Percentiles rank a stretch among this genome's conserved stretches.
Evolutionary conservation across 2,329 filamentous ascomycete species (phyloP).

Genomic region (Neonectria hederae): DNA sequence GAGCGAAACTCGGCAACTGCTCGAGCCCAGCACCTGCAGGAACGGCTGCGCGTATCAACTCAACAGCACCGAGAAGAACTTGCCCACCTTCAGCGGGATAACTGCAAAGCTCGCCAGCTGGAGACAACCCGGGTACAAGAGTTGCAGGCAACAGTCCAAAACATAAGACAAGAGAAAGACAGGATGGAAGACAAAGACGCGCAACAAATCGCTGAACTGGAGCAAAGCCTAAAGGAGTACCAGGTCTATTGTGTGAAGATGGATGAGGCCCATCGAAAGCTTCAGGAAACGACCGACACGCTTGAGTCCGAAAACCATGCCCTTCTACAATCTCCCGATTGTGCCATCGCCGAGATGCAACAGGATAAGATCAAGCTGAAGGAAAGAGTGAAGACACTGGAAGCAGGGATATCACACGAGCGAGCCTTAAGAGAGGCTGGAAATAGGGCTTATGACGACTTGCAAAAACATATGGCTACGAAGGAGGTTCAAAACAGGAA

Average conservation of each 20-base stretch:
- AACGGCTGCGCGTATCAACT: not conserved
- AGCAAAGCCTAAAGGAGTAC: conserved; percentile 5
- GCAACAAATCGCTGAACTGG: not conserved
- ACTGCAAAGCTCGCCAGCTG: not conserved
- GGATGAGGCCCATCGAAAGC: not conserved
- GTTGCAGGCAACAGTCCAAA: not conserved
- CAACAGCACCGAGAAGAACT: not conserved
- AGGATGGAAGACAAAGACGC: not conserved
- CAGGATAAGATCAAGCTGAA: not conserved
- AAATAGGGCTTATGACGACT: not conserved
- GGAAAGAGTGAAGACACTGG: not conserved
- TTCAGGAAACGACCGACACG: not conserved
- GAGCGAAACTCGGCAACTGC: not conserved
- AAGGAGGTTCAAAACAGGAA: not conserved
- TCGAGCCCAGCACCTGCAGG: not conserved
- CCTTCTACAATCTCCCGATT: not conserved
- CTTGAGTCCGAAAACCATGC: not conserved
- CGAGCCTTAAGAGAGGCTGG: not conserved
- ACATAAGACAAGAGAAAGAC: not conserved
- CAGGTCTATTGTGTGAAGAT: not conserved
- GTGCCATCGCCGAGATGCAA: not conserved
- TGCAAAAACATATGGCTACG: not conserved
- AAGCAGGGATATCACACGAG: not conserved
- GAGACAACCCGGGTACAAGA: not conserved
- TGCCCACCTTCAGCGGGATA: not conserved